Base-by-base conservation (phyloP, 768 basidiomycete species). In the Termitomyces sp. region DNA sequence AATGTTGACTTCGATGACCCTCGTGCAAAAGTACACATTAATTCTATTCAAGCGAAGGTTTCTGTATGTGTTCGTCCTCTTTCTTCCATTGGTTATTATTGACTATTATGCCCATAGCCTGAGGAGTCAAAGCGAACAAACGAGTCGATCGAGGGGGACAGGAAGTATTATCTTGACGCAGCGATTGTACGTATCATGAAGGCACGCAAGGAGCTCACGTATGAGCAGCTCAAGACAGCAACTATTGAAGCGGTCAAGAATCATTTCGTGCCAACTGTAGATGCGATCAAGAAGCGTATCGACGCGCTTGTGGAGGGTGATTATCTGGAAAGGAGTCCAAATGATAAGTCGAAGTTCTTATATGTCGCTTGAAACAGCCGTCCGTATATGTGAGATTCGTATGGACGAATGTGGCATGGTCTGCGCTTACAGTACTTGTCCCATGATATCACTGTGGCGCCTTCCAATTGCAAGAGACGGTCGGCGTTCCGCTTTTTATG, bases 151-250 rank as follows among this genome's bases (percentile, higher is more conserved):
- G 91, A 95, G 62, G 85, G 87, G 36, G 95, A 98, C 71, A 84
- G 96, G 59, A 87, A 88, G 59, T 82, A 87, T 65, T 86, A 87
- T 57, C 79, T 98, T 14, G 94, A 98, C 64, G 95, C 95, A 0
- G 95, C 95, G 22, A 95, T 99, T 65, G 96, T 99, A 34, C 87
- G 97, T 6, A 86, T 96, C 67, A 95, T 98, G 94, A 98, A 98
- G 71, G 87, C 85, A 2, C 83, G 85, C 65, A 98, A 96, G 75
- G 89, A 90, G 72, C 77, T 96, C 72, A 78, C 76, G 26, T 86
- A 93, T 65, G 85, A 90, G 64, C 80, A 88, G 63, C 80, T 98
- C 65, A 88, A 92, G 72, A 82, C 85, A 50, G 86, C 87, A 62
- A 91, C 92, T 10, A 86, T 97, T 57, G 87, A 91, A 20, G 88